These are phyloP conservation scores for Hibiscus syriacus DNA, from an alignment of 345 rosid genomes.

Conservation along the genomic window DNA sequence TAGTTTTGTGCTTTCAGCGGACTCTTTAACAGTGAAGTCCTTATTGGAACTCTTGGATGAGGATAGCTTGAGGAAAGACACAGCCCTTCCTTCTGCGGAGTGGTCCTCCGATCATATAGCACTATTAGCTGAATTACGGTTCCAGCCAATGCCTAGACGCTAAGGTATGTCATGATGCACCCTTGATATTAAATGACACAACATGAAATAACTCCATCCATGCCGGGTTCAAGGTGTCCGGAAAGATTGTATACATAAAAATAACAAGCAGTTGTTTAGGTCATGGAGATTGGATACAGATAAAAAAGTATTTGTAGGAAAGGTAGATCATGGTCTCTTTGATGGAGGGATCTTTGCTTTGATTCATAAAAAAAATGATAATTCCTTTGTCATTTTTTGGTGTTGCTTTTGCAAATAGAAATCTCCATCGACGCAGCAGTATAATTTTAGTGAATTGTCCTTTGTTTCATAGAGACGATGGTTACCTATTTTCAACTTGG, in stretches of 20 bases:
- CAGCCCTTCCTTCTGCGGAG: constrained; percentile 98
- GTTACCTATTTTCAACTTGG: too few species aligned
- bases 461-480: constrained; percentile 9
- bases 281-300: constrained; percentile 19
- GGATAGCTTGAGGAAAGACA: too few species aligned
- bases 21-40: constrained; percentile 78
- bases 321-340: constrained; percentile 31
- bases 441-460: constrained; percentile 17
- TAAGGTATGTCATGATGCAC: constrained; percentile 30
- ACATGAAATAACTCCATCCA: too few species aligned
- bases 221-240: not conserved
- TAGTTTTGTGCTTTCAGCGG: constrained; percentile 47
- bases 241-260: not conserved
- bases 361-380: constrained; percentile 40
- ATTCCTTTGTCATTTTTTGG: constrained; percentile 19
- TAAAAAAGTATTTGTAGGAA: constrained; percentile 26
- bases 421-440: too few species aligned
- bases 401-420: too few species aligned
- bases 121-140: constrained; percentile 88
- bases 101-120: constrained; percentile 99
- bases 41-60: too few species aligned
- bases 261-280: not conserved
- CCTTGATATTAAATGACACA: too few species aligned
- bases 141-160: constrained; percentile 86
- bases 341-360: constrained; percentile 22